Base-by-base conservation (phyloP, 2,329 filamentous ascomycete genomes). In the Aspergillus novoparasiticus region DNA sequence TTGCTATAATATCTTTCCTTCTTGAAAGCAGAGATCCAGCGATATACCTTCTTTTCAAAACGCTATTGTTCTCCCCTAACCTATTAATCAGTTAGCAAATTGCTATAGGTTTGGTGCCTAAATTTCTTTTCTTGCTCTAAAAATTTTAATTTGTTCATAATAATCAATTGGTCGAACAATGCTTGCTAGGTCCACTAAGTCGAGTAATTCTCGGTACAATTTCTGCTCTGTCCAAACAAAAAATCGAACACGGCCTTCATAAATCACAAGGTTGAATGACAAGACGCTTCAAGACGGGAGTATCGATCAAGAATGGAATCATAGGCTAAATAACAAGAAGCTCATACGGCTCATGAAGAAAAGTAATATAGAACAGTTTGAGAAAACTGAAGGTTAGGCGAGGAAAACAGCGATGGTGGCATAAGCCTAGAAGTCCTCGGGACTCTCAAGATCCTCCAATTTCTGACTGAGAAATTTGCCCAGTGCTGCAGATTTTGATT, bases 401-500 rank as follows among this genome's bases (percentile, higher is more conserved):
- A 39, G 8, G 23, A 19, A 19, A 39, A 3, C 6, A 53, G 48
- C 4, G 23, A 53, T 30, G 8, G 23, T 28, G 32, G 5, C 21
- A 32, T 46, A 26, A 26, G 46, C 12, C 68, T 65, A 80, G 58
- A 80, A 80, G 64, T 80, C 79, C 41, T 80, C 79, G 0, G 79
- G 79, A 51, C 76, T 78, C 63, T 79, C 77, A 23, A 80, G 65
- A 63, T 80, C 78, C 56, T 73, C 67, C 28, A 80, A 55, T 57
- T 80, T 80, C 58, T 79, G 75, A 12, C 76, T 71, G 14, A 80
- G 69, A 57, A 80, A 80, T 12, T 73, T 71, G 8, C 76, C 78
- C 48, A 80, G 61, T 5, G 78, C 79, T 2, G 78, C 79, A 26
- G 77, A 80, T 64, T 80, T 80, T 9, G 78, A 79, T 60, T 80